Evolutionary conservation across 345 rosid genomes (phyloP).

Genomic region (Euphorbia tirucalli): DNA sequence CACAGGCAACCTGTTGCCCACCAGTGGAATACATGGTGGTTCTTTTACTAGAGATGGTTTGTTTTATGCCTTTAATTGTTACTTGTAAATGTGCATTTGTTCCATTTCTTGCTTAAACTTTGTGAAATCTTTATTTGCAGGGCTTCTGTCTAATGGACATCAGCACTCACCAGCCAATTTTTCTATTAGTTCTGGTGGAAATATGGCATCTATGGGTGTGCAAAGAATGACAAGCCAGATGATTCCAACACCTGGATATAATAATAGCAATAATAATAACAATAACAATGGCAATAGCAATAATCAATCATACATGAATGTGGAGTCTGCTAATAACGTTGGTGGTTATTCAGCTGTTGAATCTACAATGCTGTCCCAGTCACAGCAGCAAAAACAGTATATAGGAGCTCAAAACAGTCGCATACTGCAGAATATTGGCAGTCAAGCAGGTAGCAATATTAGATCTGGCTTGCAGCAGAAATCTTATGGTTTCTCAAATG

Average conservation of each 20-base stretch:
- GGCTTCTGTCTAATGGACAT: conserved; percentile 60
- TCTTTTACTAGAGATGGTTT: conserved; percentile 52
- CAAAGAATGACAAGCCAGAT: conserved; percentile 72
- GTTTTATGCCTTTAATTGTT: conserved; percentile 11
- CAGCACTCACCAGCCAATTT: conserved; percentile 61
- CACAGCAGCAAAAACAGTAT: conserved; percentile 67
- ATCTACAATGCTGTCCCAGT: conserved; percentile 52
- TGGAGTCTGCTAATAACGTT: conserved; percentile 59
- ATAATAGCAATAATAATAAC: conserved; percentile 35
- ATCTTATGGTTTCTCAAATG: conserved; percentile 59
- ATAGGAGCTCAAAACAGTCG: conserved; percentile 64
- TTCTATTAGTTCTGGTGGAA: conserved; percentile 71
- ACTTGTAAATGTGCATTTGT: conserved; percentile 1
- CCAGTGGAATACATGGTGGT: conserved; percentile 53
- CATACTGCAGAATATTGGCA: conserved; percentile 61
- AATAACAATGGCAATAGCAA: conserved; percentile 36
- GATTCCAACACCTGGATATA: conserved; percentile 97
- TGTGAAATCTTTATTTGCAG: conserved; percentile 38
- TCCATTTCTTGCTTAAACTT: conserved; percentile 11
- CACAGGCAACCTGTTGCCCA: conserved; percentile 46
- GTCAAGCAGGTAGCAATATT: conserved; percentile 58
- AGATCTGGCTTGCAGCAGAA: conserved; percentile 74
- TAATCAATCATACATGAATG: conserved; percentile 55
- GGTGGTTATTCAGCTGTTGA: conserved; percentile 71
- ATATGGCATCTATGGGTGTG: conserved; percentile 56